phyloP scores from a whole-genome alignment of 352 stramenopile genomes.

The Thraustotheca clavata region DNA sequence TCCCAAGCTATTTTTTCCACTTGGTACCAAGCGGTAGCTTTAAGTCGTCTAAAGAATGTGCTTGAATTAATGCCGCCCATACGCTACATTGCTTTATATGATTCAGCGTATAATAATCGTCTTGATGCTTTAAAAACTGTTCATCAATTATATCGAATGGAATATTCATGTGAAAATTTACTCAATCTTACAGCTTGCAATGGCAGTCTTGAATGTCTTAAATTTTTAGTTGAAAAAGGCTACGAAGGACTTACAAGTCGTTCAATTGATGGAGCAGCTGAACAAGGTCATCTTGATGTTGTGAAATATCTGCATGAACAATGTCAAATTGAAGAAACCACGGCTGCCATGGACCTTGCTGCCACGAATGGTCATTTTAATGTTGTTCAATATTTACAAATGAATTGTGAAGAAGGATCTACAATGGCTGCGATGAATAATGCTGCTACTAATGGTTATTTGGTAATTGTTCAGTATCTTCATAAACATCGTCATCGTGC shows the following conservation, averaged over 20 bases:
- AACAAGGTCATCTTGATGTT: not conserved
- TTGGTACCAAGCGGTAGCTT: not conserved
- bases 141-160: not conserved
- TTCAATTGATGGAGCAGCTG: not conserved
- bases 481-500: slow-evolving; percentile 1
- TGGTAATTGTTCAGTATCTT: slow-evolving; percentile 11
- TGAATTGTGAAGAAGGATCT: not conserved
- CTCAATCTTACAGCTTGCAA: not conserved
- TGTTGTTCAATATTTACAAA: slow-evolving; percentile 10
- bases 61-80: not conserved
- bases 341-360: not conserved
- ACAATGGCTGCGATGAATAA: slow-evolving; percentile 16
- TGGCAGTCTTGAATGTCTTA: not conserved
- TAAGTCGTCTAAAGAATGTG: not conserved
- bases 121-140: not conserved
- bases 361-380: not conserved
- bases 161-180: not conserved
- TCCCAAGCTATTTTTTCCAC: not conserved
- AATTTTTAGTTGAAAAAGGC: not conserved
- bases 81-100: not conserved
- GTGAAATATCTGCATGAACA: slow-evolving; percentile 1
- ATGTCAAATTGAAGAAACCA: not conserved
- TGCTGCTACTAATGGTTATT: slow-evolving; percentile 6
- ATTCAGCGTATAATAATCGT: not conserved
- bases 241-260: not conserved